These are phyloP conservation scores for Hibiscus trionum DNA, from an alignment of 345 rosid species.

Conservation along the genomic window DNA sequence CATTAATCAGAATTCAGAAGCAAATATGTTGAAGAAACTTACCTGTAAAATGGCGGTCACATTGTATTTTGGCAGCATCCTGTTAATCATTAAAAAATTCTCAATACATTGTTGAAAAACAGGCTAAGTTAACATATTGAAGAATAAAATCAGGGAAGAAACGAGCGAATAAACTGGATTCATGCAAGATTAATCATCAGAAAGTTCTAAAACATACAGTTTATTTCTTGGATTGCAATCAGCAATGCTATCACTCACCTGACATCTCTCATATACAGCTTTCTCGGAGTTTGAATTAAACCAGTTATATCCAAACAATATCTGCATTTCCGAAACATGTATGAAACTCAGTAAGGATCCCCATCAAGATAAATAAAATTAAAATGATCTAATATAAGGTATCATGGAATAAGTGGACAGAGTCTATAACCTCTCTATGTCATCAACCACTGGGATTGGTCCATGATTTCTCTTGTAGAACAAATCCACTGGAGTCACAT, in stretches of 20 bases:
- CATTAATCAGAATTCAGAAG: background rate
- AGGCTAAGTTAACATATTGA: background rate
- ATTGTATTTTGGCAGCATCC: conserved; percentile 70
- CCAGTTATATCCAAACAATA: conserved; percentile 48
- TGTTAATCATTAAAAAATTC: conserved; percentile 22
- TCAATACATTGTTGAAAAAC: background rate
- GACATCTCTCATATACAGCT: conserved; percentile 63
- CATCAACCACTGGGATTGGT: conserved; percentile 78
- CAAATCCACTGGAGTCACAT: conserved; percentile 74
- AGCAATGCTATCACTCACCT: conserved; percentile 31
- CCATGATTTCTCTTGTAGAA: conserved; percentile 97
- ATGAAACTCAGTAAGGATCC: conserved; percentile 2
- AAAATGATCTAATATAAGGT: background rate
- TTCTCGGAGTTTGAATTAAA: conserved; percentile 39
- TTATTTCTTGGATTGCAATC: background rate
- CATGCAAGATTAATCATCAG: background rate
- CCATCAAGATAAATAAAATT: background rate
- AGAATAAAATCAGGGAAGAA: background rate
- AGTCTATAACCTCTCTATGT: conserved; percentile 44
- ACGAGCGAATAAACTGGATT: background rate
- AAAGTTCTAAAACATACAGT: background rate
- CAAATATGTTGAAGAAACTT: background rate
- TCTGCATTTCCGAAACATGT: conserved; percentile 31
- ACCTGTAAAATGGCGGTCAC: conserved; percentile 88
- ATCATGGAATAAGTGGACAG: conserved; percentile 1